These are phyloP conservation scores for Citrus hindsii DNA, from an alignment of 345 rosid genomes.

Conservation along the genomic window DNA sequence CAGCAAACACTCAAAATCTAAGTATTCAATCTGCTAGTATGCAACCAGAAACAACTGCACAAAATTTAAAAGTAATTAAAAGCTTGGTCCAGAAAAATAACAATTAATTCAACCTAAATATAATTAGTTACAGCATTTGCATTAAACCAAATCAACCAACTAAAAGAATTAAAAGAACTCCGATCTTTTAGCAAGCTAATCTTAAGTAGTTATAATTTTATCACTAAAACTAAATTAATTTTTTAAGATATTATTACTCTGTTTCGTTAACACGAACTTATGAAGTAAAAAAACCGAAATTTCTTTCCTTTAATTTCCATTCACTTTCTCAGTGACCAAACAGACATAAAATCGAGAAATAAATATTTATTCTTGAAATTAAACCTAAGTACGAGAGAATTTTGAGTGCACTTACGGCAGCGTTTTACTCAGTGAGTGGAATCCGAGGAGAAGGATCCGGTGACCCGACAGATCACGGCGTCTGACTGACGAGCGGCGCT, in stretches of 20 bases:
- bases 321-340: background rate
- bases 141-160: background rate
- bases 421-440: background rate
- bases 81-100: background rate
- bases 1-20: background rate
- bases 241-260: background rate
- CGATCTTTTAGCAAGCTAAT: background rate
- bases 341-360: background rate
- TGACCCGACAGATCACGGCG: conserved; percentile 2
- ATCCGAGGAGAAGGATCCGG: conserved; percentile 7
- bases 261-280: background rate
- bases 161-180: background rate
- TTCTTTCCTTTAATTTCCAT: background rate
- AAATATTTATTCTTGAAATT: background rate
- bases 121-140: background rate
- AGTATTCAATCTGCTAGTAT: background rate
- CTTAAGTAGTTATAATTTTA: background rate
- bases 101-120: background rate
- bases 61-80: background rate
- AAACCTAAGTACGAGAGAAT: background rate
- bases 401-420: background rate
- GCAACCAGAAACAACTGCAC: background rate
- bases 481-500: background rate
- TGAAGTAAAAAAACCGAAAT: background rate
- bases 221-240: background rate